Evolutionary conservation across 371 early-diverging fungal species (phyloP).

Genomic region (Actinomucor elegans): DNA sequence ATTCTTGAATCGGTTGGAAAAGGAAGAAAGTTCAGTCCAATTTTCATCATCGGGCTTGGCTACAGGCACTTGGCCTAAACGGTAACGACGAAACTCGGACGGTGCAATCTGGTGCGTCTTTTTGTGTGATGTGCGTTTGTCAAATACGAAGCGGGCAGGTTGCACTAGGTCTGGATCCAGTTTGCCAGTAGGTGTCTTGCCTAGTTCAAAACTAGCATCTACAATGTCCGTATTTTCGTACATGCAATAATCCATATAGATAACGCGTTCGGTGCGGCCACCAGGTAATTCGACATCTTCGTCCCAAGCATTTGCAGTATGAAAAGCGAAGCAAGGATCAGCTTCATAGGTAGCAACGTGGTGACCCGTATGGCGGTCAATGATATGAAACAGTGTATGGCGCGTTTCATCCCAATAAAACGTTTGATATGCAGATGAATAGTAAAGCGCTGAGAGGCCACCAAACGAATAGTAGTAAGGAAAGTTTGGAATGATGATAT

Average conservation of each 20-base stretch:
- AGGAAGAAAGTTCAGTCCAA: conserved; percentile 14
- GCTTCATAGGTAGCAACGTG: conserved; percentile 65
- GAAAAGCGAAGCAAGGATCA: conserved; percentile 63
- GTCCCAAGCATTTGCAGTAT: conserved; percentile 64
- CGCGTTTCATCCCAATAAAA: conserved; percentile 55
- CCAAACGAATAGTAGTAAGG: conserved; percentile 60
- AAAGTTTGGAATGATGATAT: conserved; percentile 62
- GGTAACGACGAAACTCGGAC: conserved; percentile 45
- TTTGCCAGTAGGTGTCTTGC: conserved; percentile 29
- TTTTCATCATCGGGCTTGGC: background rate
- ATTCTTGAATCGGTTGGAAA: conserved; percentile 3
- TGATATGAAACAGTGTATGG: conserved; percentile 56
- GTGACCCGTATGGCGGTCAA: conserved; percentile 51
- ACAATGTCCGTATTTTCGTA: conserved; percentile 54
- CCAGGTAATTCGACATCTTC: conserved; percentile 40
- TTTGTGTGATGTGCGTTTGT: conserved; percentile 40
- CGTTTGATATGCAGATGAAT: conserved; percentile 56
- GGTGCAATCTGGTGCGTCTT: conserved; percentile 38
- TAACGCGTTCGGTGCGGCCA: conserved; percentile 38
- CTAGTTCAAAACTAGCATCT: conserved; percentile 50
- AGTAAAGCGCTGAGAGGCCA: conserved; percentile 59
- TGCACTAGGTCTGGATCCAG: conserved; percentile 30
- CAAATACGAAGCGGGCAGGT: conserved; percentile 41
- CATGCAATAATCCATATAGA: conserved; percentile 45
- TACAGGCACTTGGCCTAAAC: conserved; percentile 40